Conservation (phyloP, 2,329 filamentous ascomycete genomes). For the Macrophomina phaseolina region DNA sequence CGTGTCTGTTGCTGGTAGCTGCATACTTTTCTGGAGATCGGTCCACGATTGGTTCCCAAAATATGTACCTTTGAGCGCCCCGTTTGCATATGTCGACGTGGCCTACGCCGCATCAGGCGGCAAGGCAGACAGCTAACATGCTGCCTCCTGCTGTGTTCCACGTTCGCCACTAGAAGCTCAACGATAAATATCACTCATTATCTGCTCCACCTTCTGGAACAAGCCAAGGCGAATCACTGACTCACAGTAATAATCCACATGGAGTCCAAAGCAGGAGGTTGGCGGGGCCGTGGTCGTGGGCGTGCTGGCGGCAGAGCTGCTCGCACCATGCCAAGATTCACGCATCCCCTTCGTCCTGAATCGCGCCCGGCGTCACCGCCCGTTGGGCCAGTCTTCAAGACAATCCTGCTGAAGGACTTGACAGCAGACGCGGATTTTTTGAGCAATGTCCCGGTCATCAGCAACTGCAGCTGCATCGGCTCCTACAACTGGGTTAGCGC, state of each 20-base stretch:
- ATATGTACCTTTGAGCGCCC: no score
- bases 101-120: conserved; percentile 5
- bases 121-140: background rate
- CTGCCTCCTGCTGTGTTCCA: conserved; percentile 7
- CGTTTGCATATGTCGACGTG: background rate
- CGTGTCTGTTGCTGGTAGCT: background rate
- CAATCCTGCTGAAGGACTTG: conserved; percentile 30
- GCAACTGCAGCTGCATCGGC: conserved; percentile 50
- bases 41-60: background rate
- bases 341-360: background rate
- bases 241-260: background rate
- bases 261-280: conserved; percentile 30
- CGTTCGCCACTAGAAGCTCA: background rate
- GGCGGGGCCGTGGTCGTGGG: conserved; percentile 34
- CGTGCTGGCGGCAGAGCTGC: conserved; percentile 29
- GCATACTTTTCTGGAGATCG: background rate
- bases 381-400: conserved; percentile 37
- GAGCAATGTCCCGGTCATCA: conserved; percentile 39
- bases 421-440: background rate
- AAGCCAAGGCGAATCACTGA: background rate
- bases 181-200: background rate
- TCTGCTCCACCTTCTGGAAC: no score
- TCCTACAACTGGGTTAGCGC: conserved; percentile 60
- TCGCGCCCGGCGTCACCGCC: conserved; percentile 33
- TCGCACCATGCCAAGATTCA: conserved; percentile 27